A percentile compares a stretch with the other conserved stretches of the same genome.
Conservation (phyloP, 345 rosid genomes). For the Triadica sebifera region DNA sequence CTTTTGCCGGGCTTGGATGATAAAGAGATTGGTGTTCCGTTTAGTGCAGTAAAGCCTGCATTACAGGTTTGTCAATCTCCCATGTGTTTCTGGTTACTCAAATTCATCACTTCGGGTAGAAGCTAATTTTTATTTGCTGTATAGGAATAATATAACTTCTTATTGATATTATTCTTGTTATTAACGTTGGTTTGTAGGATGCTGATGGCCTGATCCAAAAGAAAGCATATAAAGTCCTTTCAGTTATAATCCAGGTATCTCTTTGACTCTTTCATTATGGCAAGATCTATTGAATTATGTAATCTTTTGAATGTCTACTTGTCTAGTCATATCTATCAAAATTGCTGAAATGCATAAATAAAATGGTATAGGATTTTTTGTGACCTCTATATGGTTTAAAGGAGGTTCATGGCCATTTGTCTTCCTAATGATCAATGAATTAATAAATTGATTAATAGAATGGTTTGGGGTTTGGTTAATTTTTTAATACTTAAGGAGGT, state of each 20-base stretch:
- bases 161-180: background rate
- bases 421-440: background rate
- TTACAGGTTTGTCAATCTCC: conserved; percentile 51
- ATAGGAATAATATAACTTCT: conserved; percentile 12
- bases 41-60: conserved; percentile 66
- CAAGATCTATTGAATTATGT: background rate
- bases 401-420: background rate
- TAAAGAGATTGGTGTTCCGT: conserved; percentile 52
- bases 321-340: background rate
- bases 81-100: background rate
- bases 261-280: conserved; percentile 8
- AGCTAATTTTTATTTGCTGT: background rate
- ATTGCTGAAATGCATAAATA: background rate
- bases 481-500: background rate
- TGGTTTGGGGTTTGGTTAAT: background rate
- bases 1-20: conserved; percentile 72
- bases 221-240: conserved; percentile 92
- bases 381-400: background rate
- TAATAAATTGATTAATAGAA: background rate
- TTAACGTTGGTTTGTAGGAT: conserved; percentile 51
- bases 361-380: background rate
- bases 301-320: background rate
- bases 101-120: background rate
- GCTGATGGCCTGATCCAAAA: conserved; percentile 71
- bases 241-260: conserved; percentile 69